phyloP scores from a whole-genome alignment of 2,329 filamentous ascomycete genomes.

The Calonectria multiphialidica region DNA sequence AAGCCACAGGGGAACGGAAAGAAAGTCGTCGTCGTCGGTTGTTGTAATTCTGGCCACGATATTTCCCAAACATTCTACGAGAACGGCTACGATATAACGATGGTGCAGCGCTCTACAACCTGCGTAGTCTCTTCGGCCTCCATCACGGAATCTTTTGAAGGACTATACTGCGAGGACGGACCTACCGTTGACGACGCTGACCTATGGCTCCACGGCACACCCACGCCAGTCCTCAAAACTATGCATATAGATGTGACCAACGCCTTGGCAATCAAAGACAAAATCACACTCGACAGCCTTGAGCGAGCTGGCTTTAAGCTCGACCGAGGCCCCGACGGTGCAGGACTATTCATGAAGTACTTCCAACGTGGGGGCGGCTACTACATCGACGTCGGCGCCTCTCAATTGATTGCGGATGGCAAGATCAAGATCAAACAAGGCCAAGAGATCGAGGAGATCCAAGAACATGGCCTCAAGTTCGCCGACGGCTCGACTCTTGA shows the following conservation, averaged over 20 bases:
- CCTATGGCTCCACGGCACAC: constrained; percentile 66
- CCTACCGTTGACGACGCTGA: constrained; percentile 73
- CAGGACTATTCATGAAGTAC: constrained; percentile 71
- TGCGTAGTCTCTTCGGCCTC: constrained; percentile 67
- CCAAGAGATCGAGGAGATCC: no score
- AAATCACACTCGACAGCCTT: no score
- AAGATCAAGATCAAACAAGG: constrained; percentile 72
- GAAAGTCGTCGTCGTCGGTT: constrained; percentile 73
- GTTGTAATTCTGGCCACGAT: constrained; percentile 76
- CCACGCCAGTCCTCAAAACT: constrained; percentile 69
- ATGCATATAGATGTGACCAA: constrained; percentile 59
- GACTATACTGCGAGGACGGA: no score
- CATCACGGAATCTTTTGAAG: no score
- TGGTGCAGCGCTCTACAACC: constrained; percentile 75
- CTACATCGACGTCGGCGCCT: constrained; percentile 76
- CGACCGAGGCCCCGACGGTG: constrained; percentile 66
- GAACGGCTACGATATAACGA: constrained; percentile 74
- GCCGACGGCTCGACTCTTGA: constrained; percentile 66
- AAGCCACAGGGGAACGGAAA: constrained; percentile 58
- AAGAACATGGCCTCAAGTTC: constrained; percentile 64
- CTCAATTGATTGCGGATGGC: constrained; percentile 70
- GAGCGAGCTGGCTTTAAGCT: constrained; percentile 58
- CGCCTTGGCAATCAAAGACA: constrained; percentile 34
- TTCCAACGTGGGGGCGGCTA: constrained; percentile 74
- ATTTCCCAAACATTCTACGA: constrained; percentile 76